Conservation (phyloP, 768 basidiomycete species). For the Boletus pseudopeckii region DNA sequence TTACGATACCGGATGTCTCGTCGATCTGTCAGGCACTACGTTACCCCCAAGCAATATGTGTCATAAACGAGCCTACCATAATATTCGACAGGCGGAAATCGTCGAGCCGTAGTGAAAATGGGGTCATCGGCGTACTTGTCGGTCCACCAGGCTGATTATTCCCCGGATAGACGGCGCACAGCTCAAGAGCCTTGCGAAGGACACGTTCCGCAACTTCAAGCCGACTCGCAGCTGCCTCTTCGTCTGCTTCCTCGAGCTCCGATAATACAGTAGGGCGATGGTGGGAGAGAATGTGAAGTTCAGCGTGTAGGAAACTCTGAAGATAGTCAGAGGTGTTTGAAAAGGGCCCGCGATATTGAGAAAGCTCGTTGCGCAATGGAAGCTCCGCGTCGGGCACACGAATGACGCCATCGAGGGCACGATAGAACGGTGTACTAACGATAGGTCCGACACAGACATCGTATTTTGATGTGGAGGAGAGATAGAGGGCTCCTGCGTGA, state of each 20-base stretch:
- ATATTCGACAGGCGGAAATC: slow-evolving; percentile 4
- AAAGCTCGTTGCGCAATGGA: neutral
- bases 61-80: neutral
- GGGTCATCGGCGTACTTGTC: neutral
- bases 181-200: neutral
- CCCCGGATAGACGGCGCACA: neutral
- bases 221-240: neutral
- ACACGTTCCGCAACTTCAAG: neutral
- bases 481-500: neutral
- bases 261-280: neutral
- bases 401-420: neutral
- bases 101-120: neutral
- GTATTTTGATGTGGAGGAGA: neutral
- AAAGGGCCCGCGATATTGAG: neutral
- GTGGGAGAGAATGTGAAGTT: neutral
- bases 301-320: neutral
- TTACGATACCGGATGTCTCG: neutral
- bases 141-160: neutral
- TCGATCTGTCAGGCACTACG: neutral
- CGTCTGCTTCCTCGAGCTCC: neutral
- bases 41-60: neutral
- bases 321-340: neutral
- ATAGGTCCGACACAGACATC: neutral
- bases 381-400: neutral
- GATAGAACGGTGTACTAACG: slow-evolving; percentile 1